Base-by-base conservation (phyloP, 768 basidiomycete genomes). In the Kwoniella pini region DNA sequence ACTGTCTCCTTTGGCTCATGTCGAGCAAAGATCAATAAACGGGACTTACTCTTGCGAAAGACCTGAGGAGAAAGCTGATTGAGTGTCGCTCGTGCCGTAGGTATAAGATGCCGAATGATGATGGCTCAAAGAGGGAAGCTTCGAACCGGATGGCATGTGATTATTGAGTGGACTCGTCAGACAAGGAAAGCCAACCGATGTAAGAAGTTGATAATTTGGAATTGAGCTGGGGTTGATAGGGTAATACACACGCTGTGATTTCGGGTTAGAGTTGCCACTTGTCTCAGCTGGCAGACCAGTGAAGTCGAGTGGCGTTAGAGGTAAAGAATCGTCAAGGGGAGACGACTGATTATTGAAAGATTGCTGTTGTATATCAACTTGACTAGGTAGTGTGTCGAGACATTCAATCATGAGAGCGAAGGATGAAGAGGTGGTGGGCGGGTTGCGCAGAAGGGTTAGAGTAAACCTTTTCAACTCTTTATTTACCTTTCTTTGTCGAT, bases 101-200 rank as follows among this genome's bases (percentile, higher is more conserved):
- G 57, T 59, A 22, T 42, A 59, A 22, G 57, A 59, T 36, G 57
- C 57, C 38, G 57, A 59, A 39, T 59, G 57, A 26, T 59, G 57
- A 28, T 59, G 49, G 31, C 39, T 43, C 49, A 24, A 13, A 15
- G 39, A 26, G 13, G 43, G 30, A 7, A 36, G 33, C 44, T 57
- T 57, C 24, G 48, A 19, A 15, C 21, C 54, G 45, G 42, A 55
- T 44, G 54, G 45, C 54, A 55, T 55, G 43, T 40, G 31, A 31
- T 30, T n/a, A n/a, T 17, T 42, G 11, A 15, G n/a, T 42, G 19
- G 5, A 19, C 6, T 19, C 9, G 7, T 13, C 40, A 7, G n/a
- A 42, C 5, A 13, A 6, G 11, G 19, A 19, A 7, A 13, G 40
- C 40, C 40, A 42, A 24, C 17, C 12, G 45, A 27, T 12, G 24